Evolutionary conservation across 2,329 filamentous ascomycete species (phyloP), one percentile per base, ranked within the genome.

Genomic region (Hirsutella rhossiliensis): DNA sequence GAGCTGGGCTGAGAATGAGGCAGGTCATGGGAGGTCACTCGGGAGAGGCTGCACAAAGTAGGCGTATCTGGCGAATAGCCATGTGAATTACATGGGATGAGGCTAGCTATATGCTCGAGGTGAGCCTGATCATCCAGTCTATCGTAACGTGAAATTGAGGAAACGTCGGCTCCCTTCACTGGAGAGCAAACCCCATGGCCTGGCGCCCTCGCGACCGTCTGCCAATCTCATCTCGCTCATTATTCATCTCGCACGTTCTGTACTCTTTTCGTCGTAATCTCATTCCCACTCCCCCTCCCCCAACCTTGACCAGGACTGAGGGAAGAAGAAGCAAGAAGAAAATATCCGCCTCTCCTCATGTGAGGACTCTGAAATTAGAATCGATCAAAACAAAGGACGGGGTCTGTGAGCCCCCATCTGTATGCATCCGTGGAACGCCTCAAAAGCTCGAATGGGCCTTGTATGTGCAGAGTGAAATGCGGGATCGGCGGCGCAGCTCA

Each of bases 61-160:
- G 34, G 34, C 34, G 34, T 37, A 15, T 34, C 5, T 19, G 34
- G n/a, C 34, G 27, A 38, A 23, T 38, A 18, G 32, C 34, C 34
- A 38, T 38, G 23, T 37, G 38, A 23, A 38, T 38, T 43, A 43
- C 27, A 17, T 37, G 41, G 34, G 34, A 37, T 11, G 34, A 37
- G 43, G 31, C 39, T 31, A 38, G 27, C 31, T 31, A 41, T 19
- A 11, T 23, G 36, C 43, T 37, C 32, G 23, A 37, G 18, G n/a
- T 17, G n/a, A 37, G 15, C 31, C 34, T 37, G 34, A 6, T 37
- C n/a, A 37, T 31, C 43, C 38, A 31, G 43, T 44, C 43, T 41
- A 44, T 44, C 32, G 29, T 36, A 32, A 23, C 23, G 27, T 30
- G 27, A 27, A 28, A 17, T 38, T 18, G 1, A 11, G 34, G 15